A percentile compares a stretch with the other conserved stretches of the same genome.
Conservation (phyloP, 345 rosid genomes). For the Cochlearia excelsa region DNA sequence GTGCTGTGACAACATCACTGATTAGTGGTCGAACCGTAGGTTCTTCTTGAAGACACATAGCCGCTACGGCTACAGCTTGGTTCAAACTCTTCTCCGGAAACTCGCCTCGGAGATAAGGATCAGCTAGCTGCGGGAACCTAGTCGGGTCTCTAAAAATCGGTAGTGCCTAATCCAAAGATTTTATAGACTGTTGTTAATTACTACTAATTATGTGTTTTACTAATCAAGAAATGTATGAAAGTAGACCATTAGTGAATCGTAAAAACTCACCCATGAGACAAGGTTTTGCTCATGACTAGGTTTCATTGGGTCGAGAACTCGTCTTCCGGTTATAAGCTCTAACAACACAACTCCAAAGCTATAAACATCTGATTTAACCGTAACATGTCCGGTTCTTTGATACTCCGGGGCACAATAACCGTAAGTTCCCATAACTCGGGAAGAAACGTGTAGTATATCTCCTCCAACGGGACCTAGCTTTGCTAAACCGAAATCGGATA, state of each 20-base stretch:
- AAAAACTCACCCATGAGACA: constrained; percentile 62
- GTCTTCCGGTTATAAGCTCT: constrained; percentile 78
- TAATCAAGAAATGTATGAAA: neutral
- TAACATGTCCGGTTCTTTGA: constrained; percentile 72
- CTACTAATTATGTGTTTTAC: neutral
- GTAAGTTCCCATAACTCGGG: constrained; percentile 90
- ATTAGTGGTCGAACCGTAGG: constrained; percentile 58
- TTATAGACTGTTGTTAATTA: neutral
- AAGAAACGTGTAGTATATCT: constrained; percentile 63
- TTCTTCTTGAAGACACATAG: constrained; percentile 82
- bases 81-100: constrained; percentile 53
- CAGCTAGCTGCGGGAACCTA: constrained; percentile 49
- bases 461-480: constrained; percentile 73
- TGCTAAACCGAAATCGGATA: constrained; percentile 87
- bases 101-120: constrained; percentile 51
- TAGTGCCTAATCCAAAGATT: constrained; percentile 46
- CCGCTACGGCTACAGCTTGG: constrained; percentile 74
- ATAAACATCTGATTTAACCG: constrained; percentile 79
- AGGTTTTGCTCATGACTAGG: constrained; percentile 61
- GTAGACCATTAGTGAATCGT: neutral
- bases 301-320: constrained; percentile 63
- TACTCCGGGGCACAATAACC: constrained; percentile 96
- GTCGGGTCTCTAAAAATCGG: constrained; percentile 62
- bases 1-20: constrained; percentile 66
- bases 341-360: constrained; percentile 84